Evolutionary conservation across 2,329 filamentous ascomycete species (phyloP).

Genomic region (Epichloe baconii): DNA sequence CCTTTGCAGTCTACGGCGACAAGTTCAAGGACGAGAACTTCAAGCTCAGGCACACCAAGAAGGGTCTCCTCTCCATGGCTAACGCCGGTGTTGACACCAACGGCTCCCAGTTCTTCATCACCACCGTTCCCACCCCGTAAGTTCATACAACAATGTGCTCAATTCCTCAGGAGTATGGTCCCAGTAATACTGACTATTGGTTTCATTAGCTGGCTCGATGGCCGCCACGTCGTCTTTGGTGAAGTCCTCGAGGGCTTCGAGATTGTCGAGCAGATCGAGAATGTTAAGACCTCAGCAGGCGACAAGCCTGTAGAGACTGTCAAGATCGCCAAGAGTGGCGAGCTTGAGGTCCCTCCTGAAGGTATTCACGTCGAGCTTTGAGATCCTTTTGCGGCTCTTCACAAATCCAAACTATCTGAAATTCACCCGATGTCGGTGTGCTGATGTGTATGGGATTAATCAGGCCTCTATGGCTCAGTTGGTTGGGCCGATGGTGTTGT

Average conservation of each 20-base stretch:
- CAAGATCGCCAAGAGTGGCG: slow-evolving; percentile 74
- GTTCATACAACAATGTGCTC: slow-evolving; percentile 11
- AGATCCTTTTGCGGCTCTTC: slow-evolving; percentile 18
- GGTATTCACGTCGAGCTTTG: slow-evolving; percentile 87
- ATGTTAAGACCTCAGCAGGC: slow-evolving; percentile 47
- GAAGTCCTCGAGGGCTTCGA: slow-evolving; percentile 82
- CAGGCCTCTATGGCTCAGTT: slow-evolving; percentile 17
- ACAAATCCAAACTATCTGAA: slow-evolving; percentile 5
- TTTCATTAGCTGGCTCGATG: slow-evolving; percentile 58
- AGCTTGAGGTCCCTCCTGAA: slow-evolving; percentile 74
- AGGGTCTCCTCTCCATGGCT: slow-evolving; percentile 73
- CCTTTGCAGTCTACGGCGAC: slow-evolving; percentile 54
- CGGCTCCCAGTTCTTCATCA: slow-evolving; percentile 86
- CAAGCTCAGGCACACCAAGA: slow-evolving; percentile 85
- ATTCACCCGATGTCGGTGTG: slow-evolving; percentile 17
- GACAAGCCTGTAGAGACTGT: slow-evolving; percentile 58
- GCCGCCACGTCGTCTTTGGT: slow-evolving; percentile 76
- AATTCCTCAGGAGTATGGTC: background rate
- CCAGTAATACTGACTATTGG: background rate
- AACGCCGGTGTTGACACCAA: slow-evolving; percentile 79
- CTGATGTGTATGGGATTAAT: slow-evolving; percentile 20
- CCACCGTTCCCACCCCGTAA: slow-evolving; percentile 65
- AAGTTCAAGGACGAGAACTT: slow-evolving; percentile 89
- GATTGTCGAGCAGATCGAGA: slow-evolving; percentile 66
- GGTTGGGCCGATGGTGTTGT: slow-evolving; percentile 9